Base-by-base conservation (phyloP, 2,329 filamentous ascomycete species). In the Arthrobotrys conoides region DNA sequence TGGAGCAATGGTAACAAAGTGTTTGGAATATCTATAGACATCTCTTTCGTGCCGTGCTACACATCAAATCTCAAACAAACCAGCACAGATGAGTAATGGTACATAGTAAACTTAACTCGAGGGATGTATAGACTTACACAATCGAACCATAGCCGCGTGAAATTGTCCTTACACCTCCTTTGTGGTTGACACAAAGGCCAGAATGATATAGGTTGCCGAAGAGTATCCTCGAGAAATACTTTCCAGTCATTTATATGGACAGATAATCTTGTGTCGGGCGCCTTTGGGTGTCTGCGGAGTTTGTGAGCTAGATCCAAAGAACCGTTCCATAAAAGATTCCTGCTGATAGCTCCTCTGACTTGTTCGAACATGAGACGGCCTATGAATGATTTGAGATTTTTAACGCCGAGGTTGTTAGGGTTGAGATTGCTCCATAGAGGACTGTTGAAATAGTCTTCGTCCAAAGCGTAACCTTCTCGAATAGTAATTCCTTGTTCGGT, bases 121-220 rank as follows among this genome's bases (percentile, higher is more conserved):
- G 14, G 18, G 8, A 4, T 16, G 33, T 30, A 10, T 5, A 5
- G n/a, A 30, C 51, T 3, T 33, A 55, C 51, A 36, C 22, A 55
- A n/a, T 55, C 51, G 4, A n/a, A 55, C 14, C 27, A 30, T 30
- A 30, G 27, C 27, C 51, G 4, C 0, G 5, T 36, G 12, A n/a
- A 30, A 33, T 33, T 18, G 1, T 55, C 14, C 27, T 55, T 27
- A 33, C 51, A 55, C 9, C 51, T 55, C 12, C 51, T 55, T 16
- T 55, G 51, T 4, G 51, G 51, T 36, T 55, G 51, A 1, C 12
- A 30, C 9, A 55, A 16, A 22, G 51, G 51, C 51, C 51, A 55
- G 30, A 55, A 55, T 3, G 48, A 53, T 22, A 53, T 22, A 2
- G 48, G n/a, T 24, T 53, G 48, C 14, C 48, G 48, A 27, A 53